Evolutionary conservation across 2,329 filamentous ascomycete genomes (phyloP), one percentile per base, ranked within the genome.

Genomic region (Colletotrichum gloeosporioides): DNA sequence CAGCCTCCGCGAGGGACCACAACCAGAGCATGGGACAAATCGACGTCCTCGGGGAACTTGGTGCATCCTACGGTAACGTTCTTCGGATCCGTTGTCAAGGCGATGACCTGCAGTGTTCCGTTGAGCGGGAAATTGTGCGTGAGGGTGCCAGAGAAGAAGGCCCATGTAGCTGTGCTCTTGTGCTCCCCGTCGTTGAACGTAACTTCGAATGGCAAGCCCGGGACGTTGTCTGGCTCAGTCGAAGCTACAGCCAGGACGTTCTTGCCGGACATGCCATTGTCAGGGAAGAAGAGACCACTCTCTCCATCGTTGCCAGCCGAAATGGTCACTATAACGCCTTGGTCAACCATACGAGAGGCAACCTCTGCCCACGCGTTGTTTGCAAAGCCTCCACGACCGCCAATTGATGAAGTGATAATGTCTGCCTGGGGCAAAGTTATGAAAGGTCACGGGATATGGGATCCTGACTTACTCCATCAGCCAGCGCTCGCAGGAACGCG

Each of bases 191-290:
- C 18, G 12, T 31, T 39, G 15, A 73, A 49, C 2, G 69, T 65
- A 9, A 77, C 75, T 32, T 77, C 66, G n/a, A 78, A 77, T 1
- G 77, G 69, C 39, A 78, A 34, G 1, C 68, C 76, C 2, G 76
- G 77, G 2, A 77, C 65, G 1, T 76, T 67, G 18, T 74, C 77
- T 3, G 82, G 77, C 29, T 83, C 81, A 32, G 87, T 81, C 0
- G 88, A 87, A 25, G 86, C 88, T 44, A 88, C 82, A 15, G 86
- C 84, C 15, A 86, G 85, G 7, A 86, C 85, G 8, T 84, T 82
- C 61, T 82, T 82, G 8, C 86, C 87, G 8, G 85, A 84, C 15
- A 86, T 82, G 12, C 86, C 85, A 25, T 82, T 83, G 36, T 81
- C 83, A 18, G 83, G 82, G 59, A 84, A 85, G 78, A 87, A 87